Evolutionary conservation across 148 eudicot species (phyloP), one percentile per base, ranked within the genome.

Genomic region (Dysphania ambrosioides): DNA sequence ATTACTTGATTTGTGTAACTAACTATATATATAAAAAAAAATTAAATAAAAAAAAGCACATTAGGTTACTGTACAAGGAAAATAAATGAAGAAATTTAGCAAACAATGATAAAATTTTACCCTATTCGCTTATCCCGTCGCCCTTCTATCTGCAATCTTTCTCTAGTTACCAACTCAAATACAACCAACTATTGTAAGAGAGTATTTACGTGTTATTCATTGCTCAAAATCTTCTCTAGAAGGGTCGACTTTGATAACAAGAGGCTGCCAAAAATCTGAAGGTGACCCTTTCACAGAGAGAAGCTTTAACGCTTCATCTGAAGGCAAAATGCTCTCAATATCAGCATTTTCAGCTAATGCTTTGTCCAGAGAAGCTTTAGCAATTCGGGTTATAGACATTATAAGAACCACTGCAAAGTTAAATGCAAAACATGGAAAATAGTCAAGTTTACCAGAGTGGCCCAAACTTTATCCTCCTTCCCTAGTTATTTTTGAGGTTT

Each of bases 341-440:
- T 89, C 87, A 42, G 35, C 85, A 77, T 84, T 84, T 83, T 90
- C 95, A 44, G 90, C 89, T 71, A 92, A 73, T 68, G 95, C 95
- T 83, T 87, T 90, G 58, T 90, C 97, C 72, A 92, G 79, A 60
- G 97, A 91, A 71, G 88, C 86, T 82, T 87, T 92, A 27, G 97
- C 93, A 42, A 93, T 89, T 86, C 79, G 89, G 19, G 82, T 90
- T 42, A 93, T 87, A 56, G 81, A 82, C 79, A 85, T 47, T 61
- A 90, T 81, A 42, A 93, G 63, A 59, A 83, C 67, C 85, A 80
- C 98, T 93, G 92, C 67, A 72, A 21, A 41, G 31, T 30, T 70
- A 63, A 59, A 64, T 13, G 60, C 65, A 56, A 31, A 70, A 63
- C 3, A 61, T 55, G 30, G 10, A 64, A 31, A 27, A 15, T 42